Percentiles rank a stretch among this genome's conserved stretches.
These are phyloP conservation scores for Aspergillus ibericus DNA, from an alignment of 2,329 filamentous ascomycete species.

Conservation along the genomic window DNA sequence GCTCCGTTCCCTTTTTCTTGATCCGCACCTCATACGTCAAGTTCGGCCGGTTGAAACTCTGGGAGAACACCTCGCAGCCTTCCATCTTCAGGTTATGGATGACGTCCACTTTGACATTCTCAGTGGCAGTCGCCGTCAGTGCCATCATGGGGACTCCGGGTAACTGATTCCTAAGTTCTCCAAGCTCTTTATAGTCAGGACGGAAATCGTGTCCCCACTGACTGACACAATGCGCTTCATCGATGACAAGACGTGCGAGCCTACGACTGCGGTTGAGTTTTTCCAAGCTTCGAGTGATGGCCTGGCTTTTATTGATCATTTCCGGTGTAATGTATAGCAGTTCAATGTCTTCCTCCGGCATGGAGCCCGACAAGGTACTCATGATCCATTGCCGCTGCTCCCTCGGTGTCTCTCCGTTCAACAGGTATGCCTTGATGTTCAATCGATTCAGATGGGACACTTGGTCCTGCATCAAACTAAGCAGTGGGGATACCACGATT, in stretches of 20 bases:
- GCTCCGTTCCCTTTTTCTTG: slow-evolving; percentile 63
- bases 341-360: slow-evolving; percentile 76
- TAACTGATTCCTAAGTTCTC: slow-evolving; percentile 70
- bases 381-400: slow-evolving; percentile 68
- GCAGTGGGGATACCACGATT: slow-evolving; percentile 87
- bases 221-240: slow-evolving; percentile 98
- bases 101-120: slow-evolving; percentile 88
- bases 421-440: slow-evolving; percentile 73
- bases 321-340: slow-evolving; percentile 95
- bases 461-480: slow-evolving; percentile 97
- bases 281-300: slow-evolving; percentile 66
- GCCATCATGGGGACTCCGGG: slow-evolving; percentile 87
- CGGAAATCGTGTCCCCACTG: slow-evolving; percentile 99
- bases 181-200: slow-evolving; percentile 88
- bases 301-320: slow-evolving; percentile 82
- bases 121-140: slow-evolving; percentile 89
- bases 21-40: slow-evolving; percentile 79
- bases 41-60: slow-evolving; percentile 97
- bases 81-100: slow-evolving; percentile 86
- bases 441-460: slow-evolving; percentile 76
- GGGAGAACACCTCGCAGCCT: slow-evolving; percentile 74
- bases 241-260: slow-evolving; percentile 89
- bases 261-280: slow-evolving; percentile 68
- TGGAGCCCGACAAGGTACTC: slow-evolving; percentile 58
- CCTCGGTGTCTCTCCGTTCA: slow-evolving; percentile 72